A percentile compares a stretch with the other conserved stretches of the same genome.
These are phyloP conservation scores for Haplosporangium gracile DNA, from an alignment of 192 early-diverging fungal species.

Conservation along the genomic window DNA sequence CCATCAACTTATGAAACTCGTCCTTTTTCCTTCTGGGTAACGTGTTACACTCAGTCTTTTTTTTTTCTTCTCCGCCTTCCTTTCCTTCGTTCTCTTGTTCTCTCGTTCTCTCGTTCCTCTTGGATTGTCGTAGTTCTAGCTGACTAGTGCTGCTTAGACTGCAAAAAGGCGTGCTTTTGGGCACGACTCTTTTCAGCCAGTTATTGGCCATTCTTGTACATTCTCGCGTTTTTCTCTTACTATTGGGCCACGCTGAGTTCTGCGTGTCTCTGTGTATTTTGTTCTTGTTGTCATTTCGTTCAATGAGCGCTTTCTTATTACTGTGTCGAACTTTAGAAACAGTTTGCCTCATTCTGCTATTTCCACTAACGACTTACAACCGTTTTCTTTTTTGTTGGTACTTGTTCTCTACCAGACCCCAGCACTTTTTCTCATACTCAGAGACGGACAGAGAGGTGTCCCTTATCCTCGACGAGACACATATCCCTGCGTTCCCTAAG, in stretches of 20 bases:
- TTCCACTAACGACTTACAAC: conserved; percentile 2
- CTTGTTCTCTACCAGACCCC: conserved; percentile 17
- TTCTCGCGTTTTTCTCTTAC: background rate
- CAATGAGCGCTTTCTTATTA: background rate
- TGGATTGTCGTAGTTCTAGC: background rate
- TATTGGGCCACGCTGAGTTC: background rate
- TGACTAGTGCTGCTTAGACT: background rate
- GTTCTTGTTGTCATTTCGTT: background rate
- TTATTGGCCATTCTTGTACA: background rate
- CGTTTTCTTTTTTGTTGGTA: background rate
- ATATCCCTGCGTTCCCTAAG: conserved; percentile 45
- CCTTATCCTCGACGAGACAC: conserved; percentile 50
- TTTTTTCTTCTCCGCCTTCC: conserved; percentile 4
- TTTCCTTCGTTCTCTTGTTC: background rate
- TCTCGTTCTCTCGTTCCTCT: background rate
- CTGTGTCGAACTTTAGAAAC: background rate
- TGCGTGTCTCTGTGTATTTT: background rate
- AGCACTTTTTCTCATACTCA: conserved; percentile 52
- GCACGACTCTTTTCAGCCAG: background rate
- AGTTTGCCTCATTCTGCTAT: background rate
- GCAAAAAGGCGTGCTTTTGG: background rate
- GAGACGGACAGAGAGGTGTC: conserved; percentile 52
- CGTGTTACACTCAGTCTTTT: background rate
- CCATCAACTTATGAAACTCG: conserved; percentile 55
- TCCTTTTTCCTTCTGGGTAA: conserved; percentile 53